Conservation (phyloP, 2,329 filamentous ascomycete species). For the Cytospora piceicola region DNA sequence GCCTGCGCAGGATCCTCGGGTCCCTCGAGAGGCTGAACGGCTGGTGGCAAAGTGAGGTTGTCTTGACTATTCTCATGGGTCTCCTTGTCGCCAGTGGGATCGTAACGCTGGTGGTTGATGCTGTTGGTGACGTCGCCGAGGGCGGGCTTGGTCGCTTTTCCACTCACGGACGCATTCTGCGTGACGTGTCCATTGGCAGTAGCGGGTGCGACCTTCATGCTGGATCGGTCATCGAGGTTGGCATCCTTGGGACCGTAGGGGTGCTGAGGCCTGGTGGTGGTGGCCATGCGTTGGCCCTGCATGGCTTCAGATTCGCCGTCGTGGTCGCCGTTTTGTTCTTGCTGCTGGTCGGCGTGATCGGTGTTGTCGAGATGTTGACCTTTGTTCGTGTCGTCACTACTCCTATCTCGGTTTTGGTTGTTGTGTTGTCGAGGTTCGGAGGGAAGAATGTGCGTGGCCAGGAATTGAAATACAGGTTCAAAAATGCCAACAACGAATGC, state of each 20-base stretch:
- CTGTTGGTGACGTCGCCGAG: slow-evolving; percentile 20
- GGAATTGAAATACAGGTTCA: slow-evolving; percentile 23
- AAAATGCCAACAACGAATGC: slow-evolving; percentile 28
- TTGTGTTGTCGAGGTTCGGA: slow-evolving; percentile 15
- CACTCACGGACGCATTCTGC: slow-evolving; percentile 14
- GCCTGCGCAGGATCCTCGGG: slow-evolving; percentile 37
- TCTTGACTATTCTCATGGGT: slow-evolving; percentile 27
- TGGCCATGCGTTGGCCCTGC: slow-evolving; percentile 12
- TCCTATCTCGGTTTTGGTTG: slow-evolving; percentile 15
- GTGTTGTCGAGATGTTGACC: neutral
- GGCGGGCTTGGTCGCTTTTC: slow-evolving; percentile 1
- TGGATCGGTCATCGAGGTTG: slow-evolving; percentile 1
- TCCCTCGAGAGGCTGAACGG: slow-evolving; percentile 27
- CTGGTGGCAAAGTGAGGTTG: slow-evolving; percentile 22
- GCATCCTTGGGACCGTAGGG: neutral
- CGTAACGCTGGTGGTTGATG: neutral
- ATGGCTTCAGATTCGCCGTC: slow-evolving; percentile 17
- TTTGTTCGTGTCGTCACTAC: neutral
- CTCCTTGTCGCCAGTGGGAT: slow-evolving; percentile 20
- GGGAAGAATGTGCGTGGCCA: slow-evolving; percentile 23
- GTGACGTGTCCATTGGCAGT: slow-evolving; percentile 2
- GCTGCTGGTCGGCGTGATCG: neutral
- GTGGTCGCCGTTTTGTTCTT: slow-evolving; percentile 15
- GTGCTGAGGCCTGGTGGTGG: slow-evolving; percentile 7
- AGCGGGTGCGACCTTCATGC: slow-evolving; percentile 4